Conservation (phyloP, 179 eudicot genomes). For the Beta macrorhiza region DNA sequence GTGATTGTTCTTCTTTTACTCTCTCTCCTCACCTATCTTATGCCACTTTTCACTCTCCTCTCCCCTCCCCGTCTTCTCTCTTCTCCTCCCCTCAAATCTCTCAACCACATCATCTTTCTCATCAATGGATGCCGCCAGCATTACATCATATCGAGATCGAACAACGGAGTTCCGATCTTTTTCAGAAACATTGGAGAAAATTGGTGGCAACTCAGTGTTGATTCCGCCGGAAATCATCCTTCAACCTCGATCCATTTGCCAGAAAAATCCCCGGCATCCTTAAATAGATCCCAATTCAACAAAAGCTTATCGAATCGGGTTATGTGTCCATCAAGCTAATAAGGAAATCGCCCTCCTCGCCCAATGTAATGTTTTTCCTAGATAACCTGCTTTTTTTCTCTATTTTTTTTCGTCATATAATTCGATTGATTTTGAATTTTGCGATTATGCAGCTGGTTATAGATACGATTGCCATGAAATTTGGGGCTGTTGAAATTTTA, state of each 20-base stretch:
- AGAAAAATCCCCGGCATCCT: constrained; percentile 25
- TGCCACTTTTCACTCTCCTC: too few relatives aligned
- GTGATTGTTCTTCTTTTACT: too few relatives aligned
- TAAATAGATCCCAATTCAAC: constrained; percentile 68
- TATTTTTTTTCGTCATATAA: not conserved
- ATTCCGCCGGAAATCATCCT: not conserved
- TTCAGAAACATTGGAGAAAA: too few relatives aligned
- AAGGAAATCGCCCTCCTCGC: constrained; percentile 63
- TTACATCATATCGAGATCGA: too few relatives aligned
- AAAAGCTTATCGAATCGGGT: constrained; percentile 66
- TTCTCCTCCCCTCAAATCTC: too few relatives aligned
- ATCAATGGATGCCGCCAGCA: too few relatives aligned
- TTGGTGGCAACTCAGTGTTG: too few relatives aligned
- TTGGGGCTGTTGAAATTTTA: too few relatives aligned
- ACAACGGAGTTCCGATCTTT: too few relatives aligned
- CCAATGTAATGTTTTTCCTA: constrained; percentile 23
- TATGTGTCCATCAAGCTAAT: constrained; percentile 63
- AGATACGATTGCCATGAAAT: not conserved
- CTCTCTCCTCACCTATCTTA: too few relatives aligned
- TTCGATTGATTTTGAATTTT: not conserved
- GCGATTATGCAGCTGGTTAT: not conserved
- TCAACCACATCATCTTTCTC: too few relatives aligned
- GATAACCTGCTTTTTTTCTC: not conserved
- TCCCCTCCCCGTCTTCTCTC: too few relatives aligned
- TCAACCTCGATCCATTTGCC: constrained; percentile 21